A percentile compares a stretch with the other conserved stretches of the same genome.
Evolutionary conservation across 169 alveolate genomes (phyloP).

Genomic region (Condylostoma magnum): DNA sequence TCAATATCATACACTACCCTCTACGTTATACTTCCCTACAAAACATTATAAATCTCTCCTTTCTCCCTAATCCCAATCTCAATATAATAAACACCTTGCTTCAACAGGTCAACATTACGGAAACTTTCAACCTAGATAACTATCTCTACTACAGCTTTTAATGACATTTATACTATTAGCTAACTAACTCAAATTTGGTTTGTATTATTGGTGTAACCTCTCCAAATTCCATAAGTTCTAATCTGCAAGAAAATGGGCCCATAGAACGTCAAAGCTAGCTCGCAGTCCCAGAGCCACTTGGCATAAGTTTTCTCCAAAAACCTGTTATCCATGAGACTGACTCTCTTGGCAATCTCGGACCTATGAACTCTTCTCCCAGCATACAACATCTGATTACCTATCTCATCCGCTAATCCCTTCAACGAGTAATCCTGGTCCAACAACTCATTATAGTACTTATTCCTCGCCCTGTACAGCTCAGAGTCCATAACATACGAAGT

Average conservation of each 20-base stretch:
- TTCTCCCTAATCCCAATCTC: slow-evolving; percentile 29
- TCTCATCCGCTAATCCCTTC: slow-evolving; percentile 35
- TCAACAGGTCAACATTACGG: slow-evolving; percentile 58
- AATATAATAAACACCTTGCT: slow-evolving; percentile 55
- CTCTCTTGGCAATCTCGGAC: slow-evolving; percentile 66
- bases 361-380: slow-evolving; percentile 64
- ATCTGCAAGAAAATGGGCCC: slow-evolving; percentile 8
- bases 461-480: slow-evolving; percentile 53
- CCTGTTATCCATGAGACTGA: slow-evolving; percentile 19
- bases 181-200: no score
- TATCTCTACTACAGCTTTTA: slow-evolving; percentile 48
- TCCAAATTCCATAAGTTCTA: background rate
- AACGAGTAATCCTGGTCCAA: slow-evolving; percentile 37
- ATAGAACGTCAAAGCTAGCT: background rate
- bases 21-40: no score
- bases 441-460: slow-evolving; percentile 54
- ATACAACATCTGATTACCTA: slow-evolving; percentile 61
- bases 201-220: slow-evolving; percentile 2
- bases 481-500: slow-evolving; percentile 24
- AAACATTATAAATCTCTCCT: no score
- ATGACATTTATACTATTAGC: slow-evolving; percentile 42
- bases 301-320: slow-evolving; percentile 3
- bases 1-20: no score
- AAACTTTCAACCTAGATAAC: slow-evolving; percentile 54
- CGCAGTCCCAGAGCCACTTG: background rate